These are phyloP conservation scores for Chalciporus pseudorubinellus DNA, from an alignment of 768 basidiomycete species.

Conservation along the genomic window DNA sequence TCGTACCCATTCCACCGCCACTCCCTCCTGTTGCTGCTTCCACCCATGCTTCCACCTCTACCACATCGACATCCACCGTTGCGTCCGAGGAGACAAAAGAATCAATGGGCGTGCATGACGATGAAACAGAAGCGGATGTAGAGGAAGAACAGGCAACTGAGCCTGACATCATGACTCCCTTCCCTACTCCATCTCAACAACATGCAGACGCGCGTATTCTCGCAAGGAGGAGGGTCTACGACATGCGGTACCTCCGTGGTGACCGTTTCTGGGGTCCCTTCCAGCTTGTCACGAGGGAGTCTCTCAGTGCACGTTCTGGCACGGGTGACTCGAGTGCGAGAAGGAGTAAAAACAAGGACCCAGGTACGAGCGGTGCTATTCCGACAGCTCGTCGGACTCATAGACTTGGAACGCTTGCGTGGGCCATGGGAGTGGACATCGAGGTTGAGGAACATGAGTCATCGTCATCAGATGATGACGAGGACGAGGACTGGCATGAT, in stretches of 20 bases:
- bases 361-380: neutral
- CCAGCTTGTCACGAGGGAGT: conserved; percentile 14
- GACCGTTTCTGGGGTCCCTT: conserved; percentile 32
- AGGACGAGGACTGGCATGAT: conserved; percentile 25
- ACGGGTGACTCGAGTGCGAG: neutral
- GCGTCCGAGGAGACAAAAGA: neutral
- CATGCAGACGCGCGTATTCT: conserved; percentile 25
- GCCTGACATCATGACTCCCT: neutral
- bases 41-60: no score
- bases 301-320: neutral
- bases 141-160: neutral
- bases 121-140: neutral
- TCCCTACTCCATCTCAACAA: conserved; percentile 17
- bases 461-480: conserved; percentile 10
- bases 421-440: conserved; percentile 17
- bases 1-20: conserved; percentile 31
- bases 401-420: conserved; percentile 14
- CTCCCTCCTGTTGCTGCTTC: neutral
- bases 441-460: conserved; percentile 8
- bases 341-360: neutral
- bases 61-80: neutral
- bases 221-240: conserved; percentile 29
- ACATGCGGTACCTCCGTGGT: conserved; percentile 29
- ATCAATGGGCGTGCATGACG: neutral
- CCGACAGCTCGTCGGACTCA: neutral